Percentiles rank a stretch among this genome's conserved stretches.
Evolutionary conservation across 257 asterid genomes (phyloP).

Genomic region (Nicotiana tabacum): DNA sequence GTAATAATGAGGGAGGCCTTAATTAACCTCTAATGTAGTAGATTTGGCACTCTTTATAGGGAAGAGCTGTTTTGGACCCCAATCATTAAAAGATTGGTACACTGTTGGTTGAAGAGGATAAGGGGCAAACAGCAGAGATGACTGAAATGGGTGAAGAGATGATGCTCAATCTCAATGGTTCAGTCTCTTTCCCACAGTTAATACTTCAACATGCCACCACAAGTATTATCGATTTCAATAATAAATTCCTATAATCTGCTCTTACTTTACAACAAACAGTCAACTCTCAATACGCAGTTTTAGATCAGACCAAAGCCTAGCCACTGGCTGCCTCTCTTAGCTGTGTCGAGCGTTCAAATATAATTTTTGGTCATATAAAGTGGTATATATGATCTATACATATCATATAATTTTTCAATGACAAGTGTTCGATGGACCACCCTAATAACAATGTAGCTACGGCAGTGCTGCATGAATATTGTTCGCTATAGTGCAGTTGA

Average conservation of each 20-base stretch:
- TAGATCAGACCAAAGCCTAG: neutral
- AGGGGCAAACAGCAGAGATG: slow-evolving; percentile 9
- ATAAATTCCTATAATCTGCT: slow-evolving; percentile 1
- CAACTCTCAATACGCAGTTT: neutral
- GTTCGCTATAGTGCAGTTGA: neutral
- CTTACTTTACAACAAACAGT: neutral
- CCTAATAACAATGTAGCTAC: too few relatives aligned
- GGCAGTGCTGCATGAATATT: too few relatives aligned
- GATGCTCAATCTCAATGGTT: neutral
- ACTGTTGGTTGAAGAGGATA: slow-evolving; percentile 15
- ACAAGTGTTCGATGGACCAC: too few relatives aligned
- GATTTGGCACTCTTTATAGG: neutral
- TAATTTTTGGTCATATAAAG: too few relatives aligned
- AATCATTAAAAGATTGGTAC: slow-evolving; percentile 6
- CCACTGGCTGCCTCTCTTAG: neutral
- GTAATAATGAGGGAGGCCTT: neutral
- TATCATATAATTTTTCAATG: too few relatives aligned
- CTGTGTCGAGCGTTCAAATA: too few relatives aligned
- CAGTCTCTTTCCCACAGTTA: slow-evolving; percentile 13
- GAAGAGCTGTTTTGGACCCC: slow-evolving; percentile 15
- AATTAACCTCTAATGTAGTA: neutral
- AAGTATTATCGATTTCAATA: neutral
- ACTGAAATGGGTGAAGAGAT: neutral
- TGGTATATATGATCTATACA: too few relatives aligned
- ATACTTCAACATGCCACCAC: neutral